Conservation (phyloP, 129 eudicot species). For the Ambrosia artemisiifolia region DNA sequence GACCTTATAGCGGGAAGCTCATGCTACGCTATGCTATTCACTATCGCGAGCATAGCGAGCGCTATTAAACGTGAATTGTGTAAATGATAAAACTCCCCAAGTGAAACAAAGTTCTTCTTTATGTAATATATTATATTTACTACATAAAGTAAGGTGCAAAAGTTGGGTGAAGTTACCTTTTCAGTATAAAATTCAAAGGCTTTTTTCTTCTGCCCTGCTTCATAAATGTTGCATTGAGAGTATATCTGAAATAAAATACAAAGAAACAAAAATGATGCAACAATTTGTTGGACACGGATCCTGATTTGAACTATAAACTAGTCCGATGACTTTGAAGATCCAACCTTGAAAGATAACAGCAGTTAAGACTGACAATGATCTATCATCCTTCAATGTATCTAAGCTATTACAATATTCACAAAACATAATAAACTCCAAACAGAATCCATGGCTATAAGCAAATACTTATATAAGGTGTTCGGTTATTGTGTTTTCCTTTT, state of each 20-base stretch:
- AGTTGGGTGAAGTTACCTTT: slow-evolving; percentile 45
- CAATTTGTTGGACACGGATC: background rate
- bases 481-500: no score
- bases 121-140: no score
- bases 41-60: no score
- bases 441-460: no score
- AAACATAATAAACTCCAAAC: no score
- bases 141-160: background rate
- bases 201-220: slow-evolving; percentile 80
- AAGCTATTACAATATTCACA: slow-evolving; percentile 8
- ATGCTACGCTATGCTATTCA: no score
- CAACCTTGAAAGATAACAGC: background rate
- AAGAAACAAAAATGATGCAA: background rate
- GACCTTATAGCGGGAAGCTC: no score
- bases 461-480: no score
- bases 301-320: background rate
- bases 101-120: background rate
- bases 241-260: slow-evolving; percentile 40
- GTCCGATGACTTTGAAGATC: background rate
- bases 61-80: no score
- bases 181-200: slow-evolving; percentile 65
- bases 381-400: background rate
- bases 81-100: background rate
- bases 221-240: slow-evolving; percentile 86
- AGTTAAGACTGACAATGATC: background rate